Evolutionary conservation across 257 asterid species (phyloP).

Genomic region (Lycium ferocissimum): DNA sequence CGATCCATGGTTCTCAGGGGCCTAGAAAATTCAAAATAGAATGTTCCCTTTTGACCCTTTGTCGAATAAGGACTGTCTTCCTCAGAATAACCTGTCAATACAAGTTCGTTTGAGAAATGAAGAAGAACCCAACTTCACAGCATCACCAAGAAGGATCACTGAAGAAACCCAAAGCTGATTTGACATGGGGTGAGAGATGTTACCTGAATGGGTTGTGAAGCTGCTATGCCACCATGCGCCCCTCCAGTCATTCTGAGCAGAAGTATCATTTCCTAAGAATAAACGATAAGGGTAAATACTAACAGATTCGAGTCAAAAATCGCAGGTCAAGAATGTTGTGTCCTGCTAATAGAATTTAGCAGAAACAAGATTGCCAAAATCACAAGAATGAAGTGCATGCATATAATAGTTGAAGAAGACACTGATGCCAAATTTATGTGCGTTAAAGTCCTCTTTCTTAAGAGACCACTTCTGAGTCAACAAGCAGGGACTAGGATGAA

Average conservation of each 20-base stretch:
- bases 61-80: conserved; percentile 80
- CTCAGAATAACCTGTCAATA: conserved; percentile 62
- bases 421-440: background rate
- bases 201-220: conserved; percentile 68
- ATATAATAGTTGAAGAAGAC: conserved; percentile 15
- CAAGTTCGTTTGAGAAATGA: background rate
- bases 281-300: background rate
- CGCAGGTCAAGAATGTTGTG: background rate
- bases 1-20: conserved; percentile 85
- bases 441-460: background rate
- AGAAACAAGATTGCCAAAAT: conserved; percentile 26
- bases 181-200: conserved; percentile 30
- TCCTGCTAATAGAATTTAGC: conserved; percentile 2
- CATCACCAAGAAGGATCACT: background rate
- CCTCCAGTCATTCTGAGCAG: conserved; percentile 70
- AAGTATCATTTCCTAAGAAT: conserved; percentile 64
- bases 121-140: background rate
- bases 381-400: background rate
- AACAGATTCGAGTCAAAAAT: background rate
- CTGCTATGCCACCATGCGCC: conserved; percentile 98
- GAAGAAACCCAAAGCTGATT: conserved; percentile 15
- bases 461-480: background rate
- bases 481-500: conserved; percentile 5
- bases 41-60: conserved; percentile 72
- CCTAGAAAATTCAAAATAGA: conserved; percentile 79